A percentile compares a stretch with the other conserved stretches of the same genome.
Conservation (phyloP, 768 basidiomycete species). For the Trametes cingulata region DNA sequence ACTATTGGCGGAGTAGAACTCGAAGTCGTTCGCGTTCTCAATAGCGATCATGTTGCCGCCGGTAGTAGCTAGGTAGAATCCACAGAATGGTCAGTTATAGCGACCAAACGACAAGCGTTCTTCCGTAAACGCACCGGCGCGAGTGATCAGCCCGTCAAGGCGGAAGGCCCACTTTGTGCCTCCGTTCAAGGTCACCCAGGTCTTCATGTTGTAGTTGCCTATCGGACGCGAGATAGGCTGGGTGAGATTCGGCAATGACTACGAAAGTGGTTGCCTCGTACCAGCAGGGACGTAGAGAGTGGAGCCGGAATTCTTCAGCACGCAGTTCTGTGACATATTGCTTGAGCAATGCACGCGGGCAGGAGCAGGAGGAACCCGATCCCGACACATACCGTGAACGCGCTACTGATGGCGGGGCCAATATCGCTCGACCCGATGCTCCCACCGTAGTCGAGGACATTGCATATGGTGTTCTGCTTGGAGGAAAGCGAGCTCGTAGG, state of each 20-base stretch:
- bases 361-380: no score
- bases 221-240: background rate
- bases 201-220: conserved; percentile 32
- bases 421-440: conserved; percentile 32
- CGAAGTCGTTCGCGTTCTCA: conserved; percentile 34
- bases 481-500: conserved; percentile 26
- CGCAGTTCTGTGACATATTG: conserved; percentile 24
- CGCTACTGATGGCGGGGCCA: conserved; percentile 31
- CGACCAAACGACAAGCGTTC: no score
- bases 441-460: conserved; percentile 33
- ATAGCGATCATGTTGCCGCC: conserved; percentile 35
- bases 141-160: conserved; percentile 34
- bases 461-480: conserved; percentile 30
- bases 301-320: conserved; percentile 27
- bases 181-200: conserved; percentile 32
- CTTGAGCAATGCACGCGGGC: no score
- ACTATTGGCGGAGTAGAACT: conserved; percentile 33
- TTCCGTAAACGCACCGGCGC: conserved; percentile 21
- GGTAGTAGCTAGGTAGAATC: conserved; percentile 19
- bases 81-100: background rate
- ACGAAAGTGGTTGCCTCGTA: background rate
- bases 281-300: conserved; percentile 31
- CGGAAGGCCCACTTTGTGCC: conserved; percentile 33
- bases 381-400: conserved; percentile 22
- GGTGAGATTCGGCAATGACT: background rate